These are phyloP conservation scores for Ophioceras dolichostomum DNA, from an alignment of 2,329 filamentous ascomycete genomes.

Conservation along the genomic window DNA sequence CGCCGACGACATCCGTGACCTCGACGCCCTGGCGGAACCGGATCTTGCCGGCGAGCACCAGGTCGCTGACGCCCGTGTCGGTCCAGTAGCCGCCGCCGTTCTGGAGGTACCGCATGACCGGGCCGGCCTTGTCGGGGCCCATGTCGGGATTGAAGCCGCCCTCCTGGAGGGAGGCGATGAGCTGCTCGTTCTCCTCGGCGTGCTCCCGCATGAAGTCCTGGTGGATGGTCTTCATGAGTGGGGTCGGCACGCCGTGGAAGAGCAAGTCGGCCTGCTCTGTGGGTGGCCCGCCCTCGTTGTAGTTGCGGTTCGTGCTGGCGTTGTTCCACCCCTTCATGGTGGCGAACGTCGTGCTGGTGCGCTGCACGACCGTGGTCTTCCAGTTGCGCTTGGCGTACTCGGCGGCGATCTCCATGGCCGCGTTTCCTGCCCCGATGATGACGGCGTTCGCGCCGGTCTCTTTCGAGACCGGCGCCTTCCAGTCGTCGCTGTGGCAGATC, in stretches of 20 bases:
- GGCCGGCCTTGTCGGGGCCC: constrained; percentile 39
- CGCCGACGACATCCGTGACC: constrained; percentile 29
- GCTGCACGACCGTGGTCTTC: constrained; percentile 49
- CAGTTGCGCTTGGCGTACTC: constrained; percentile 45
- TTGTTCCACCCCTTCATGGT: too few species aligned
- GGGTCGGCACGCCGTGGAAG: constrained; percentile 33
- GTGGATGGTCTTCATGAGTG: constrained; percentile 38
- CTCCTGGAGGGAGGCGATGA: constrained; percentile 35
- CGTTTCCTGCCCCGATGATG: constrained; percentile 47
- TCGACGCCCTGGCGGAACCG: constrained; percentile 39
- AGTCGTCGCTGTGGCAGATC: constrained; percentile 44
- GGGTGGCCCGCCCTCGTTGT: constrained; percentile 27
- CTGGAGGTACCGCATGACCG: constrained; percentile 47
- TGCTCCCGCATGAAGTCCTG: constrained; percentile 25
- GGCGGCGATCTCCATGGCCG: constrained; percentile 45
- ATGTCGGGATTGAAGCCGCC: constrained; percentile 46
- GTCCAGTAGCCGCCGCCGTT: constrained; percentile 50
- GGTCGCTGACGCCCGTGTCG: constrained; percentile 38
- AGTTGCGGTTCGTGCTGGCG: too few species aligned
- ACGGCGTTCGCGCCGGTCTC: constrained; percentile 34
- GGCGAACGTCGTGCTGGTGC: constrained; percentile 43
- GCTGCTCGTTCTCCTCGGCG: constrained; percentile 19
- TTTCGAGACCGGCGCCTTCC: constrained; percentile 19
- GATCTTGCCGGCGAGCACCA: constrained; percentile 44
- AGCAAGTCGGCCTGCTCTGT: constrained; percentile 46